Evolutionary conservation across 2,329 filamentous ascomycete species (phyloP).

Genomic region (Penicillium sp.): DNA sequence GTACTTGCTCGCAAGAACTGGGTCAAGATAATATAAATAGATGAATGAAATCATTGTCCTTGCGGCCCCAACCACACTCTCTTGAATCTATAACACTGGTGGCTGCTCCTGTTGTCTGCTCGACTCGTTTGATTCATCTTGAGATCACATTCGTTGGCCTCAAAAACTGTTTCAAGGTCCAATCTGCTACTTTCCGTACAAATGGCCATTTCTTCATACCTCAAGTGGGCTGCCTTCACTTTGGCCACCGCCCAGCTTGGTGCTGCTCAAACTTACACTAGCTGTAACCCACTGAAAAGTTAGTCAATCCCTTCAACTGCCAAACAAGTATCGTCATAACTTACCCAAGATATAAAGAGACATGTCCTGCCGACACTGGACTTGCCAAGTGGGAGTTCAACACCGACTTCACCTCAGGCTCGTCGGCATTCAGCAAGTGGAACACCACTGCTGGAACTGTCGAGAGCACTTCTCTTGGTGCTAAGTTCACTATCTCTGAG

Average conservation of each 20-base stretch:
- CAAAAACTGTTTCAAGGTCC: background rate
- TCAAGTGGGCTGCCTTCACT: conserved; percentile 29
- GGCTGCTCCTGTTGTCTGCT: background rate
- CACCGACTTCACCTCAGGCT: conserved; percentile 46
- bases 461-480: conserved; percentile 70
- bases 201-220: conserved; percentile 5
- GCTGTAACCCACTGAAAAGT: conserved; percentile 67
- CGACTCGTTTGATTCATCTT: background rate
- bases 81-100: conserved; percentile 7
- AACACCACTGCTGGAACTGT: conserved; percentile 68
- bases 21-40: conserved; percentile 16
- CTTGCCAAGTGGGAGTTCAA: conserved; percentile 52
- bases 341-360: conserved; percentile 21
- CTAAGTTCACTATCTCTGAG: conserved; percentile 74
- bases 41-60: background rate
- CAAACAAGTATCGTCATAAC: background rate
- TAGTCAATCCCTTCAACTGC: background rate
- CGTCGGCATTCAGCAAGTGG: conserved; percentile 62
- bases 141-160: background rate
- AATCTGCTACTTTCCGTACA: background rate
- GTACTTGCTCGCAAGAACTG: conserved; percentile 7
- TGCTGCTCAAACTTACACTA: conserved; percentile 71
- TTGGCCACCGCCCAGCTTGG: conserved; percentile 34
- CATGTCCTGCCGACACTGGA: conserved; percentile 71
- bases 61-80: background rate